These are phyloP conservation scores for Torulaspora globosa DNA, from an alignment of 1,139 yeast genomes.

Conservation along the genomic window DNA sequence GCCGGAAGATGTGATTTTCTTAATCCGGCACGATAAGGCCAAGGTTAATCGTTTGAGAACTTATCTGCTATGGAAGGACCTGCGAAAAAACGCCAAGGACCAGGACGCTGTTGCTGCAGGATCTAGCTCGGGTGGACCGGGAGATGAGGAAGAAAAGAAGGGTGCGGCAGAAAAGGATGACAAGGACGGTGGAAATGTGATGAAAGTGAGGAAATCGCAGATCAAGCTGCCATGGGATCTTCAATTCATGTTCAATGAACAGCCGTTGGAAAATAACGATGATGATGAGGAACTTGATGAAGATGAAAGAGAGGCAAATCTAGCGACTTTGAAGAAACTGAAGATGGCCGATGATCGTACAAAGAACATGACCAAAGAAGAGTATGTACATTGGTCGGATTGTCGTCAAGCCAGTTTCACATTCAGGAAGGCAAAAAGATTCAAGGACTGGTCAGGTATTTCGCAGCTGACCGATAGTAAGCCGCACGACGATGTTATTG, in stretches of 20 bases:
- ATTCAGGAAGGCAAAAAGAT: slow-evolving; percentile 84
- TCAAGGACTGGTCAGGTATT: slow-evolving; percentile 95
- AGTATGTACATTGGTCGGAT: slow-evolving; percentile 97
- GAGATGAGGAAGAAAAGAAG: slow-evolving; percentile 42
- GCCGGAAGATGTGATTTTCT: slow-evolving; percentile 88
- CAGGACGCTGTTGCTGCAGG: slow-evolving; percentile 78
- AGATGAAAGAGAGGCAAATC: slow-evolving; percentile 85
- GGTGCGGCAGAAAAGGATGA: slow-evolving; percentile 41
- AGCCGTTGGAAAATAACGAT: slow-evolving; percentile 77
- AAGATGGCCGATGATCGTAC: slow-evolving; percentile 95
- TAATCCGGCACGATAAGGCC: slow-evolving; percentile 90
- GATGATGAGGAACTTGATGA: slow-evolving; percentile 65
- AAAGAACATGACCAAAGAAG: slow-evolving; percentile 88
- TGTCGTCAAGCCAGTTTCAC: slow-evolving; percentile 98
- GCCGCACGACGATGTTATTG: slow-evolving; percentile 95
- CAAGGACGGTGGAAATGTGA: slow-evolving; percentile 53
- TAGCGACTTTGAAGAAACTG: slow-evolving; percentile 79
- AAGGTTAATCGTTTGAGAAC: slow-evolving; percentile 88
- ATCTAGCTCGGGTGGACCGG: slow-evolving; percentile 43
- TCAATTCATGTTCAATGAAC: slow-evolving; percentile 89
- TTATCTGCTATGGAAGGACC: slow-evolving; percentile 94
- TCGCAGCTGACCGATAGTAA: slow-evolving; percentile 79
- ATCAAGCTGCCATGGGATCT: slow-evolving; percentile 93
- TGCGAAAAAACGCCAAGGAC: slow-evolving; percentile 93
- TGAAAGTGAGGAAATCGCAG: slow-evolving; percentile 70